Base-by-base conservation (phyloP, 306 rosid species). In the Quercus mongolica region DNA sequence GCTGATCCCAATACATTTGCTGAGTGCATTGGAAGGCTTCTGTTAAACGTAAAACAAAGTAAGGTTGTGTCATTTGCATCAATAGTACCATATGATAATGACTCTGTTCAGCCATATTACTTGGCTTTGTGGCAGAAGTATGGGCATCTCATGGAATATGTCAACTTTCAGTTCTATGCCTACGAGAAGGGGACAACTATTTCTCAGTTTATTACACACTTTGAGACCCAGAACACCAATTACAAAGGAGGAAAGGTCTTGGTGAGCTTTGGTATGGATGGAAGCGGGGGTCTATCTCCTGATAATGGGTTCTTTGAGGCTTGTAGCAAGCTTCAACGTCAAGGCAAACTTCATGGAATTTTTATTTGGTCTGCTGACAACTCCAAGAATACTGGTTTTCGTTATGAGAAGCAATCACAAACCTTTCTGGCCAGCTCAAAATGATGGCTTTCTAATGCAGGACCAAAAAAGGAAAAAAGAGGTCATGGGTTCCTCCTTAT, bases 91-190 rank as follows among this genome's bases (percentile, higher is more conserved):
- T 84, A 30, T 17, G 84, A 84, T 0, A 62, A 76, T 35, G 62
- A 57, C 5, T 7, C 68, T 1, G 73, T 84, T 49, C 82, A 80
- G 11, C 55, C 82, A 5, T 62, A 80, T 76, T 80, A 80, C 79
- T 35, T 80, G 84, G 79, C 87, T 56, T 26, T 73, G 44, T 84
- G 79, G 79, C 73, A 73, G 46, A 73, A 84, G 73, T 74, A 75
- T 10, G 76, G 56, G 28, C 51, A 75, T 76, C 80, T 76, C 31
- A 81, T 76, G 3, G 73, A 76, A 51, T 81, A 75, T 21, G 77
- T 81, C 20, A 81, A 81, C 65, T 81, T 76, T 59, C 84, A 81
- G 65, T 76, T 81, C 72, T 76, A 81, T 75, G 84, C 84, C 26
- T 70, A 81, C 6, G 68, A 76, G 17, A 75, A 76, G 49, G 77